Evolutionary conservation across 2,329 filamentous ascomycete genomes (phyloP).

Genomic region (Periconia digitata): DNA sequence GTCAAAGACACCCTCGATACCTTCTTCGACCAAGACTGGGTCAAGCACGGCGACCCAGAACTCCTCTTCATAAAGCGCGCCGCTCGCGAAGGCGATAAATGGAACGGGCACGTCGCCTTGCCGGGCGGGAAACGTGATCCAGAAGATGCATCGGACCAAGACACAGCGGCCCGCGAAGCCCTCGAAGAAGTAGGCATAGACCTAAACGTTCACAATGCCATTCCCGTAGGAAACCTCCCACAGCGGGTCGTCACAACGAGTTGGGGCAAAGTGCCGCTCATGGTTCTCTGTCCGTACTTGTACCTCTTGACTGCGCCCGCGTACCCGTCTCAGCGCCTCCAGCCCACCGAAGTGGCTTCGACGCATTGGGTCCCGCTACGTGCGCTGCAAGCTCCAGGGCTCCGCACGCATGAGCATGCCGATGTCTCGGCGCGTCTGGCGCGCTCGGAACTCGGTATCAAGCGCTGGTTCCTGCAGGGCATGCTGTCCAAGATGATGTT

Average conservation of each 20-base stretch:
- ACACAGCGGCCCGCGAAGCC: constrained; percentile 65
- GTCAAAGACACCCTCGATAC: constrained; percentile 50
- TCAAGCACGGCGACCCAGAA: constrained; percentile 66
- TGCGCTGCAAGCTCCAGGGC: constrained; percentile 60
- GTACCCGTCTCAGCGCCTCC: constrained; percentile 61
- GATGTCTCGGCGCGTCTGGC: constrained; percentile 65
- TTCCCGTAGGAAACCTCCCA: constrained; percentile 62
- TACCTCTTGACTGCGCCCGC: constrained; percentile 62
- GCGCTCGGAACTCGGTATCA: constrained; percentile 56
- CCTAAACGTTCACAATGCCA: constrained; percentile 51
- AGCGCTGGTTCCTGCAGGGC: constrained; percentile 57
- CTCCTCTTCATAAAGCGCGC: constrained; percentile 72
- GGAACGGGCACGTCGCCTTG: constrained; percentile 69
- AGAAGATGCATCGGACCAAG: constrained; percentile 63
- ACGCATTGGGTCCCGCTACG: constrained; percentile 69
- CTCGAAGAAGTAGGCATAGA: constrained; percentile 68
- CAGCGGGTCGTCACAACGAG: constrained; percentile 67
- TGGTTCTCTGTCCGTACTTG: constrained; percentile 70
- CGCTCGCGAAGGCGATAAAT: constrained; percentile 64
- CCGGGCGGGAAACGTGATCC: constrained; percentile 69
- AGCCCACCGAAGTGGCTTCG: constrained; percentile 68
- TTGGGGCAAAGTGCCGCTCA: constrained; percentile 67
- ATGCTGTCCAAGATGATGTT: constrained; percentile 69
- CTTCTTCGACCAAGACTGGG: constrained; percentile 68
- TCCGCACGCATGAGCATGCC: constrained; percentile 64